These are phyloP conservation scores for Dissophora globulifera DNA, from an alignment of 192 early-diverging fungal genomes.

Conservation along the genomic window DNA sequence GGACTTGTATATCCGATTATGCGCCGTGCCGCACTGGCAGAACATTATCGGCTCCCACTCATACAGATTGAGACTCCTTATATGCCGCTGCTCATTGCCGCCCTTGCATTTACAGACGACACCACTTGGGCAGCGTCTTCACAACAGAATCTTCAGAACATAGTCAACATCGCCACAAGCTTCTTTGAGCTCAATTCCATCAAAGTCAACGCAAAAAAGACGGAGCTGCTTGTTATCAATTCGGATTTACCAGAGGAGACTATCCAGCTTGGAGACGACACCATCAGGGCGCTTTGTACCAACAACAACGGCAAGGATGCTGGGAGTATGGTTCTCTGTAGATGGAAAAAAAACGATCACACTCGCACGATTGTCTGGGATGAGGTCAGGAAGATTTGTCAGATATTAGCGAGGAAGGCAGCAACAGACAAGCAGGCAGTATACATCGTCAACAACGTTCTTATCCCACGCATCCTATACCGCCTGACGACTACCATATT, in stretches of 20 bases:
- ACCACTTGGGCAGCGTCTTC: neutral
- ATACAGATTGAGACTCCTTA: neutral
- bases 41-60: neutral
- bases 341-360: conserved; percentile 5
- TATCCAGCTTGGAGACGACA: neutral
- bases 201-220: conserved; percentile 35
- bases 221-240: conserved; percentile 22
- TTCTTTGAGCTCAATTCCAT: conserved; percentile 21
- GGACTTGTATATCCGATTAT: conserved; percentile 1
- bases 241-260: neutral
- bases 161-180: neutral
- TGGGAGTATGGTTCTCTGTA: conserved; percentile 16
- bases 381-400: conserved; percentile 4
- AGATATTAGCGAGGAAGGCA: neutral
- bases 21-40: neutral
- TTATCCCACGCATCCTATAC: conserved; percentile 24
- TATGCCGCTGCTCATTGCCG: neutral
- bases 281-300: neutral
- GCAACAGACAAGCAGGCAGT: conserved; percentile 19
- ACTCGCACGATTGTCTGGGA: neutral
- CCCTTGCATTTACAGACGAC: conserved; percentile 18
- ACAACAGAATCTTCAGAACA: neutral
- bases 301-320: neutral
- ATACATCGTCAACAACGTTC: conserved; percentile 37
- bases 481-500: conserved; percentile 11